Evolutionary conservation across 2,329 filamentous ascomycete species (phyloP).

Genomic region (Microcyclosporella mali): DNA sequence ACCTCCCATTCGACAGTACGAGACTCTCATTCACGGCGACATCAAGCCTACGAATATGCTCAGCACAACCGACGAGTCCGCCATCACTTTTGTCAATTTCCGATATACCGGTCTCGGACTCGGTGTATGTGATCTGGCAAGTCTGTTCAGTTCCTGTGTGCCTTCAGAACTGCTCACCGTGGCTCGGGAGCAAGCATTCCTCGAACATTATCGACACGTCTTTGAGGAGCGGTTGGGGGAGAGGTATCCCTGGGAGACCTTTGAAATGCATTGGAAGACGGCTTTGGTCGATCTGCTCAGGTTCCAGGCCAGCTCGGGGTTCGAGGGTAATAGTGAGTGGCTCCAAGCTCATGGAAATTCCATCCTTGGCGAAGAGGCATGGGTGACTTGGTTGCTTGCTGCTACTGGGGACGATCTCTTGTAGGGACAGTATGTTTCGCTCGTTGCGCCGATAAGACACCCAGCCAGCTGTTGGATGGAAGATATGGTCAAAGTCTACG

Average conservation of each 20-base stretch:
- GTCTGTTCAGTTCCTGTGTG: slow-evolving; percentile 61
- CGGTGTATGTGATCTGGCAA: slow-evolving; percentile 60
- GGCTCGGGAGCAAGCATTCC: slow-evolving; percentile 45
- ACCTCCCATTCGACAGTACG: slow-evolving; percentile 18
- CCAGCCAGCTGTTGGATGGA: no score
- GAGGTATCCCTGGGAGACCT: slow-evolving; percentile 49
- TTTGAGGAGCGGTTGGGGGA: slow-evolving; percentile 31
- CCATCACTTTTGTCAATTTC: slow-evolving; percentile 62
- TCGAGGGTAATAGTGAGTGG: slow-evolving; percentile 23
- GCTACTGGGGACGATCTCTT: neutral
- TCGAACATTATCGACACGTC: slow-evolving; percentile 45
- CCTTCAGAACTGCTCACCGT: slow-evolving; percentile 29
- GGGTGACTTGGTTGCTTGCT: slow-evolving; percentile 10
- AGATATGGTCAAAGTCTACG: no score
- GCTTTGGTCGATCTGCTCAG: slow-evolving; percentile 61
- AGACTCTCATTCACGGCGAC: slow-evolving; percentile 61
- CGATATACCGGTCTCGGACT: slow-evolving; percentile 61
- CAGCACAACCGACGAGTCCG: slow-evolving; percentile 43
- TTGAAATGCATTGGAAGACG: slow-evolving; percentile 59
- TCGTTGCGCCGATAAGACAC: no score
- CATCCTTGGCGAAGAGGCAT: slow-evolving; percentile 16
- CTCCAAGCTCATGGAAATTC: slow-evolving; percentile 18
- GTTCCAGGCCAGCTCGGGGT: slow-evolving; percentile 34
- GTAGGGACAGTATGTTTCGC: no score
- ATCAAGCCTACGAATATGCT: slow-evolving; percentile 66